A percentile compares a stretch with the other conserved stretches of the same genome.
Conservation (phyloP, 2,329 filamentous ascomycete species). For the Lachnellula cervina region DNA sequence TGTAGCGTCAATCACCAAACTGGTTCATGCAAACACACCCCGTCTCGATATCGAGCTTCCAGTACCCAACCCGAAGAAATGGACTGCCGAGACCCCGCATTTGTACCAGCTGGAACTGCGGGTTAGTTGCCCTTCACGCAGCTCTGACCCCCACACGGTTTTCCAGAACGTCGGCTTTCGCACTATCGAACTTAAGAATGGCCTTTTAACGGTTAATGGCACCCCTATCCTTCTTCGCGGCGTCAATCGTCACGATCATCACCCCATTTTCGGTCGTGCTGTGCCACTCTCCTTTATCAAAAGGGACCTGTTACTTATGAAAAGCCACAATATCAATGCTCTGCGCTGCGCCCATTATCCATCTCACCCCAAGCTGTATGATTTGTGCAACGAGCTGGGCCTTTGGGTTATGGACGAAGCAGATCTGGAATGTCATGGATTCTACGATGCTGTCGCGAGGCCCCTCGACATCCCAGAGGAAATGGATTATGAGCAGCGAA, state of each 20-base stretch:
- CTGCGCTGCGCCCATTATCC: conserved; percentile 66
- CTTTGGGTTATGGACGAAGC: conserved; percentile 56
- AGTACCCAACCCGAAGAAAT: too few relatives aligned
- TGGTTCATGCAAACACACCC: too few relatives aligned
- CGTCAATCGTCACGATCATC: conserved; percentile 67
- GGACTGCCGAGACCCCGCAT: too few relatives aligned
- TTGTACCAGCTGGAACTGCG: too few relatives aligned
- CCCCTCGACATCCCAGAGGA: too few relatives aligned
- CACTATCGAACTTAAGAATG: conserved; percentile 56
- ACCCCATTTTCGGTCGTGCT: conserved; percentile 51
- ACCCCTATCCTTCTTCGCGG: conserved; percentile 56
- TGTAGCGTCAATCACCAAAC: too few relatives aligned
- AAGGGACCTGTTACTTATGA: conserved; percentile 50
- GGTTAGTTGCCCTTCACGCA: too few relatives aligned
- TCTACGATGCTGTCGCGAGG: conserved; percentile 12
- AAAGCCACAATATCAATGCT: conserved; percentile 61
- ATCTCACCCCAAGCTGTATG: conserved; percentile 54
- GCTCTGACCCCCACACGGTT: conserved; percentile 32
- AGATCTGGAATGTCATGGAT: conserved; percentile 50
- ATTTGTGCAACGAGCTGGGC: conserved; percentile 59
- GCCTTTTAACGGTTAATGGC: conserved; percentile 59
- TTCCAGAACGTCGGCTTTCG: conserved; percentile 58
- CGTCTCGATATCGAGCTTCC: too few relatives aligned
- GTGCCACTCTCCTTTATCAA: conserved; percentile 47
- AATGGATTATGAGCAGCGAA: too few relatives aligned